phyloP scores from a whole-genome alignment of 179 eudicot genomes.

The Sideroxylon spinosum region DNA sequence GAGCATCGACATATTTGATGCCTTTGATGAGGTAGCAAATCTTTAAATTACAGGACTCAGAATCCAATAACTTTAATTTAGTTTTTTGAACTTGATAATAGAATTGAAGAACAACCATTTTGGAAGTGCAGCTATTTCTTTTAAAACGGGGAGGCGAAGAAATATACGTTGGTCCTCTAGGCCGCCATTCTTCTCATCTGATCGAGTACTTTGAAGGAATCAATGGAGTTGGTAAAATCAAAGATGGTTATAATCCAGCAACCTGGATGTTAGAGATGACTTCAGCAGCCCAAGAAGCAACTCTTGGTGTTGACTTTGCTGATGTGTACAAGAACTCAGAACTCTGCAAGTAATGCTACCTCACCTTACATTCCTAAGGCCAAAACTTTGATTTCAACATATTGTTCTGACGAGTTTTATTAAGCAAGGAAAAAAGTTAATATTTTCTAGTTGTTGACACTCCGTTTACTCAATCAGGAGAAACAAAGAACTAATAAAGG shows the following conservation, averaged over 20 bases:
- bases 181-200: slow-evolving; percentile 51
- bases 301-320: slow-evolving; percentile 58
- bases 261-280: slow-evolving; percentile 93
- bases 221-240: slow-evolving; percentile 57
- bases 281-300: slow-evolving; percentile 59
- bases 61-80: background rate
- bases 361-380: background rate
- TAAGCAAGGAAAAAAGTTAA: background rate
- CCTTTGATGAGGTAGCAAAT: slow-evolving; percentile 28
- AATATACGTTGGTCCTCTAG: slow-evolving; percentile 61
- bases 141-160: slow-evolving; percentile 65
- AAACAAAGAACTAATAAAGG: slow-evolving; percentile 55
- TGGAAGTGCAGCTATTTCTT: slow-evolving; percentile 41
- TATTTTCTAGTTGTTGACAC: background rate
- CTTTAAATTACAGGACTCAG: background rate
- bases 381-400: no score
- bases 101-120: background rate
- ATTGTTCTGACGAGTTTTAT: background rate
- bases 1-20: slow-evolving; percentile 29
- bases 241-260: slow-evolving; percentile 85
- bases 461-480: slow-evolving; percentile 37
- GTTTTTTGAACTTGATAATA: background rate
- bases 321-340: slow-evolving; percentile 61
- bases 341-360: slow-evolving; percentile 40
- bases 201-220: slow-evolving; percentile 47